A percentile compares a stretch with the other conserved stretches of the same genome.
phyloP scores from a whole-genome alignment of 768 basidiomycete genomes.

The Cystobasidium ongulense region DNA sequence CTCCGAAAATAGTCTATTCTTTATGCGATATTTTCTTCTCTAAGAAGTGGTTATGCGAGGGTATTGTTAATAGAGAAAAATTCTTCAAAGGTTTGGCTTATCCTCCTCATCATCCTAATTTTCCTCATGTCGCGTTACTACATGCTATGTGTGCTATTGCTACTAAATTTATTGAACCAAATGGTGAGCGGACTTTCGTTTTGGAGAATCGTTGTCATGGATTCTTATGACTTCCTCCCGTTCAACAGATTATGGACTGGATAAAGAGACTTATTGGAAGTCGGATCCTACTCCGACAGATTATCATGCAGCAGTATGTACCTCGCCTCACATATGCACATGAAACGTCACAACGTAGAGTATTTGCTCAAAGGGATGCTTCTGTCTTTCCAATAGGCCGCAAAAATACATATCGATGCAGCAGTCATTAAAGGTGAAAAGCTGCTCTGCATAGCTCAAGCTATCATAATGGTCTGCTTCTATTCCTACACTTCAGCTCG shows the following conservation, averaged over 20 bases:
- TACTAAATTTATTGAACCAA: constrained; percentile 21
- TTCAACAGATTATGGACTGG: constrained; percentile 6
- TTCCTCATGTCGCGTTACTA: constrained; percentile 35
- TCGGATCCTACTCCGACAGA: constrained; percentile 3
- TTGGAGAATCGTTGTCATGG: background rate
- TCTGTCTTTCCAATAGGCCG: background rate
- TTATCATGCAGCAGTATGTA: constrained; percentile 33
- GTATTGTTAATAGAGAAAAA: constrained; percentile 31
- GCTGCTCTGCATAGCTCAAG: constrained; percentile 36
- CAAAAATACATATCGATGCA: constrained; percentile 27
- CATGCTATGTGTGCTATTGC: constrained; percentile 38
- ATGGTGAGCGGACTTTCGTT: constrained; percentile 19
- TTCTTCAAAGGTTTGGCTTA: constrained; percentile 30
- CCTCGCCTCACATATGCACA: background rate
- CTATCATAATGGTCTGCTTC: constrained; percentile 32
- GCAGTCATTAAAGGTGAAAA: constrained; percentile 30
- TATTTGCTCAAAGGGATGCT: too few relatives aligned
- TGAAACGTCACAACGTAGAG: too few relatives aligned
- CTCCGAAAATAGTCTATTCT: constrained; percentile 30
- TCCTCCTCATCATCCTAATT: constrained; percentile 26
- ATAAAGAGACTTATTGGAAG: constrained; percentile 33
- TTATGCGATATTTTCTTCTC: constrained; percentile 38
- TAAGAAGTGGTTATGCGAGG: constrained; percentile 17
- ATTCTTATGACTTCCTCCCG: background rate
- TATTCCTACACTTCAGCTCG: constrained; percentile 33